Base-by-base conservation (phyloP, 108 stramenopile genomes). In the Chaetoceros muelleri region DNA sequence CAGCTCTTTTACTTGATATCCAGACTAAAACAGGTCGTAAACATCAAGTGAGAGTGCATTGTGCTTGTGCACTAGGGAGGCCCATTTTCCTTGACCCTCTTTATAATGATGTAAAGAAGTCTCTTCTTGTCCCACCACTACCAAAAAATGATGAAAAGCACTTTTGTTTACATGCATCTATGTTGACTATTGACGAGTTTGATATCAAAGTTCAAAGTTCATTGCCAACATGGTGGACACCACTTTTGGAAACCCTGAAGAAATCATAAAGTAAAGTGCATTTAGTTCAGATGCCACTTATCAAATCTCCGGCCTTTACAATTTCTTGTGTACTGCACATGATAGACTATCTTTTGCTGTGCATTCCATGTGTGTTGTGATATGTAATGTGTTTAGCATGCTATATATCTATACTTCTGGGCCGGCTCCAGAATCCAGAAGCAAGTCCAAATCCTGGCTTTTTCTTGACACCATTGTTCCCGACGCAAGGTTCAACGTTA, bases 11-110 rank as follows among this genome's bases (percentile, higher is more conserved):
- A 1, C 17, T 87, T 21, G 59, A 76, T 49, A 66, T 81, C 3
- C 69, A 76, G 55, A 79, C 81, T 5, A 56, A 65, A 25, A 86
- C 84, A 8, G 88, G 88, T 8, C 64, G 88, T 23, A 85, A 82
- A 48, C 88, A 90, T 67, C 88, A 90, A 65, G 79, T 90, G 22
- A 72, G 88, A 48, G 71, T 76, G 0, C 88, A 90, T 57, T 74
- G 75, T 31, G 78, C 82, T 8, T 62, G 67, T 34, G 78, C 55
- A 46, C 46, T 86, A 29, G n/a, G 52, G 1, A 47, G 65, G 10
- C 84, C 84, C 5, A 66, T 86, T 23, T 58, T 80, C 28, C 26
- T 67, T 18, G 81, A 82, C 56, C 55, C 66, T 0, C 52, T 69
- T 55, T 86, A 86, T 68, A 45, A 27, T 40, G 25, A 19, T 1